Evolutionary conservation across 1,284 basidiomycete species (phyloP).

Genomic region (Peniophora sp.): DNA sequence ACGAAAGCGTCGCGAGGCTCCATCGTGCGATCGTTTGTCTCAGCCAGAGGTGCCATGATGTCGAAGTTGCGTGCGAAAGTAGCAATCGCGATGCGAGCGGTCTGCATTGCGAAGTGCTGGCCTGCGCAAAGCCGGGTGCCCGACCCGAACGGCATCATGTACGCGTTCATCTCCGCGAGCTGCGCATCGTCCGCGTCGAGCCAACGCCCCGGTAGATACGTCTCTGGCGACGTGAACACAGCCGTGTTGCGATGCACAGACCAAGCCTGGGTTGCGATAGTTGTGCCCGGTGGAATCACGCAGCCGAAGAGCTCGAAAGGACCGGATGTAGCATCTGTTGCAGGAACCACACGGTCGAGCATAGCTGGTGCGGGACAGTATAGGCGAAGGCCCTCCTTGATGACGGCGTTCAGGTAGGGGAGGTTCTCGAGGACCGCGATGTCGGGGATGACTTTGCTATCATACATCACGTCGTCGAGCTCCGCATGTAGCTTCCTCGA

Average conservation of each 20-base stretch:
- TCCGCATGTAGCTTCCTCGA: conserved; percentile 15
- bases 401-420: conserved; percentile 14
- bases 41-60: conserved; percentile 5
- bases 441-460: conserved; percentile 11
- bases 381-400: conserved; percentile 11
- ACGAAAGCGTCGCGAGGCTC: conserved; percentile 12
- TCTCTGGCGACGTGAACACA: conserved; percentile 17
- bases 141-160: conserved; percentile 13
- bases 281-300: background rate
- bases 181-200: conserved; percentile 5
- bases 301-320: conserved; percentile 12
- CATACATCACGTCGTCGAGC: conserved; percentile 13
- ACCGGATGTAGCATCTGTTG: background rate
- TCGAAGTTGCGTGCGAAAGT: conserved; percentile 12
- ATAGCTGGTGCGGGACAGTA: conserved; percentile 16
- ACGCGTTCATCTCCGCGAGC: conserved; percentile 7
- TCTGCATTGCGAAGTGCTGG: conserved; percentile 11
- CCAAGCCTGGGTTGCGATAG: conserved; percentile 20
- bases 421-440: conserved; percentile 11
- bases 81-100: conserved; percentile 8
- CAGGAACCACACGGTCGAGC: conserved; percentile 13
- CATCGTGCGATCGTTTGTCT: conserved; percentile 13
- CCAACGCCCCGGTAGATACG: conserved; percentile 20
- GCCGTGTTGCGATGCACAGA: conserved; percentile 17
- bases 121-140: conserved; percentile 14